These are phyloP conservation scores for Colletotrichum tanaceti DNA, from an alignment of 2,329 filamentous ascomycete species.

Conservation along the genomic window DNA sequence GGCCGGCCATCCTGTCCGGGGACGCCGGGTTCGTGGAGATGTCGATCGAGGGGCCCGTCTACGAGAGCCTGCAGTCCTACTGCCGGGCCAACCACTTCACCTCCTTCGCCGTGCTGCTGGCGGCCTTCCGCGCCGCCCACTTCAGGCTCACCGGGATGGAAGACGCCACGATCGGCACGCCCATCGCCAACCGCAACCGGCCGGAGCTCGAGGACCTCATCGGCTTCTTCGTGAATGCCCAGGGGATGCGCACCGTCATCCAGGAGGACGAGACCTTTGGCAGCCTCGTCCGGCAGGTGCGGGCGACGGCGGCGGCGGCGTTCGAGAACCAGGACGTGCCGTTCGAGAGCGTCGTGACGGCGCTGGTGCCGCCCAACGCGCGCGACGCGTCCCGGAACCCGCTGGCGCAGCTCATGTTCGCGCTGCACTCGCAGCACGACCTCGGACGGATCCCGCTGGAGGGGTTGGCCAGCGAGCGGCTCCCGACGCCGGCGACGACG, in stretches of 20 bases:
- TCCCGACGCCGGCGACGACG: slow-evolving; percentile 22
- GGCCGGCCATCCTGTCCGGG: slow-evolving; percentile 19
- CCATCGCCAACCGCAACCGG: slow-evolving; percentile 23
- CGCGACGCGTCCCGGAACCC: slow-evolving; percentile 24
- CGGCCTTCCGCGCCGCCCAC: slow-evolving; percentile 45
- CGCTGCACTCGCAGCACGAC: slow-evolving; percentile 23
- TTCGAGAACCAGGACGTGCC: slow-evolving; percentile 44
- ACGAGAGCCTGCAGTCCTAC: slow-evolving; percentile 28
- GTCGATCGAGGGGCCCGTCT: slow-evolving; percentile 26
- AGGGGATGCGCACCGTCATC: slow-evolving; percentile 44
- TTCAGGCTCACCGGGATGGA: slow-evolving; percentile 44
- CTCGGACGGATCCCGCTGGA: slow-evolving; percentile 13
- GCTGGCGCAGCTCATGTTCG: slow-evolving; percentile 23
- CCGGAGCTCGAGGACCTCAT: slow-evolving; percentile 31
- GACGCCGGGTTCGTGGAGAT: slow-evolving; percentile 21
- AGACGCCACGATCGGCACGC: slow-evolving; percentile 43
- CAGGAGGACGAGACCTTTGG: slow-evolving; percentile 37
- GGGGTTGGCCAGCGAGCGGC: slow-evolving; percentile 6
- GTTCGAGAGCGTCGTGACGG: slow-evolving; percentile 14
- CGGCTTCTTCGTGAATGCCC: slow-evolving; percentile 46
- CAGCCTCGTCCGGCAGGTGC: slow-evolving; percentile 40
- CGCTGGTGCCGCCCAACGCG: not conserved
- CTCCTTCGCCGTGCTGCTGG: slow-evolving; percentile 42
- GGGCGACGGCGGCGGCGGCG: slow-evolving; percentile 15
- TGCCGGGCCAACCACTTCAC: slow-evolving; percentile 29